Conservation (phyloP, 768 basidiomycete genomes). For the Russula griseocarnosa region DNA sequence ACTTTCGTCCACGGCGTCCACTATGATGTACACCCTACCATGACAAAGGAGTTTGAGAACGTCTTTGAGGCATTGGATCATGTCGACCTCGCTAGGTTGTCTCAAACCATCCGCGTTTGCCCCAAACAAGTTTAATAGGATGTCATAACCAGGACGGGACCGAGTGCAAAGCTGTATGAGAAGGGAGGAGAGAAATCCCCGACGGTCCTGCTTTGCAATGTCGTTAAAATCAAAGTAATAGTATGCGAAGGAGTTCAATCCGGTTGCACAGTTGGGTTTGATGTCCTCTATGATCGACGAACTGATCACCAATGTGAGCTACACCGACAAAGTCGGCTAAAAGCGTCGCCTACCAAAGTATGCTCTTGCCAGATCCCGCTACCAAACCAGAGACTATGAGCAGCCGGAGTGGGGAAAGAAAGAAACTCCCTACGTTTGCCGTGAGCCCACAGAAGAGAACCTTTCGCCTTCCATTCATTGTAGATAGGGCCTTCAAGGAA, state of each 20-base stretch:
- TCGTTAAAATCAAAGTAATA: conserved; percentile 10
- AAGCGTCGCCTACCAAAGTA: conserved; percentile 2
- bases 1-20: conserved; percentile 14
- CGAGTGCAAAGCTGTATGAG: not conserved
- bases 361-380: conserved; percentile 15
- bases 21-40: not conserved
- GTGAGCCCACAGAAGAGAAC: not conserved
- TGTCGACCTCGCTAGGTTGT: not conserved
- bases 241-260: not conserved
- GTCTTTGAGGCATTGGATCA: not conserved
- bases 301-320: not conserved
- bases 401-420: too few species aligned
- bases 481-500: not conserved
- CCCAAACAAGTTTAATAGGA: not conserved
- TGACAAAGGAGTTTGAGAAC: not conserved
- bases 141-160: not conserved
- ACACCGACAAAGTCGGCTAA: too few species aligned
- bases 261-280: not conserved
- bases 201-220: not conserved
- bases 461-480: not conserved
- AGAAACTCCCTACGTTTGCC: conserved; percentile 2
- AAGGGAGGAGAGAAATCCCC: conserved; percentile 4
- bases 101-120: not conserved
- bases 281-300: conserved; percentile 8
- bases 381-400: not conserved